A percentile compares a stretch with the other conserved stretches of the same genome.
Conservation (phyloP, 176 grass and related monocot genomes). For the Cenchrus fungigraminus region DNA sequence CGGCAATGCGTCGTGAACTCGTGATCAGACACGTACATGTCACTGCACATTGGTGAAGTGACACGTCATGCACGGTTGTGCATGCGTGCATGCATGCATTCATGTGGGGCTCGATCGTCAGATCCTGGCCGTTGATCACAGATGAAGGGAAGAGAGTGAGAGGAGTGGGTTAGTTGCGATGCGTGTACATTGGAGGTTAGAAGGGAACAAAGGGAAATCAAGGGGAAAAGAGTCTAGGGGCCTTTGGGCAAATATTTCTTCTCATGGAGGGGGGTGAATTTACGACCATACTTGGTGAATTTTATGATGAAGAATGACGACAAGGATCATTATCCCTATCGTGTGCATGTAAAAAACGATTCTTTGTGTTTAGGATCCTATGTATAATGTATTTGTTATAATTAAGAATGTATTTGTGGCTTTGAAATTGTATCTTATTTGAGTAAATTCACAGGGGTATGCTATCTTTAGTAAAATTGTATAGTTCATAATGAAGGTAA, state of each 20-base stretch:
- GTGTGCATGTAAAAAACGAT: background rate
- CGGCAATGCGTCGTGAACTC: conserved; percentile 11
- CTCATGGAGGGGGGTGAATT: conserved; percentile 30
- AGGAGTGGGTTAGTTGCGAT: background rate
- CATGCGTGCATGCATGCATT: background rate
- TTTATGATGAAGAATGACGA: background rate
- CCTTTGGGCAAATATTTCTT: conserved; percentile 18
- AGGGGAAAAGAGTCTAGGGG: background rate
- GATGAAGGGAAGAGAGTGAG: background rate
- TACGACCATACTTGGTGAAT: conserved; percentile 29
- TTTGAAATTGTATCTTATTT: background rate
- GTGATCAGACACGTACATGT: background rate
- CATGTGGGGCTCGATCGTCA: conserved; percentile 12
- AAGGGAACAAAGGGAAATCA: background rate
- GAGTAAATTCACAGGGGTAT: background rate
- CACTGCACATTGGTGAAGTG: background rate
- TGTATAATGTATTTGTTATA: background rate
- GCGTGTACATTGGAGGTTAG: conserved; percentile 13
- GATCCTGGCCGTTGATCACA: conserved; percentile 33
- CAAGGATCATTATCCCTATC: background rate
- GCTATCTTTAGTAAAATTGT: background rate
- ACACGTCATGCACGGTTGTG: background rate
- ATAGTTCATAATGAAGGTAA: background rate
- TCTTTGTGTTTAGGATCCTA: background rate
- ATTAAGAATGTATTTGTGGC: conserved; percentile 4